Conservation (phyloP, 2,329 filamentous ascomycete species). For the Scedosporium minutisporum region DNA sequence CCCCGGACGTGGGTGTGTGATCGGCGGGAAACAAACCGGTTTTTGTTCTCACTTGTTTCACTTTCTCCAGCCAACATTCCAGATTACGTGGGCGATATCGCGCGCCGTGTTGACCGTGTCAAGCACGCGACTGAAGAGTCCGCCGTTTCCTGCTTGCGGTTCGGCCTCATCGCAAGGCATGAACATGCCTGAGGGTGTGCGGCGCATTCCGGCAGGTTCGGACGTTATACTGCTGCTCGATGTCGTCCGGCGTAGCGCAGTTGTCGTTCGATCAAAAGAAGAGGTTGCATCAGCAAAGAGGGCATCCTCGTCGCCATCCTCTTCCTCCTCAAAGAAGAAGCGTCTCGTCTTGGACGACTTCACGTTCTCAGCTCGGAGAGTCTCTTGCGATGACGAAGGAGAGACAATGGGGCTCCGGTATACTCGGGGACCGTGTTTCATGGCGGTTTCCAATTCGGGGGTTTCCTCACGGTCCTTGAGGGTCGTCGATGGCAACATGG, state of each 20-base stretch:
- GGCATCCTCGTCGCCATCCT: slow-evolving; percentile 4
- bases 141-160: slow-evolving; percentile 40
- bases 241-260: slow-evolving; percentile 34
- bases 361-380: slow-evolving; percentile 43
- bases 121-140: slow-evolving; percentile 68
- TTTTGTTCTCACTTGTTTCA: slow-evolving; percentile 14
- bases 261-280: slow-evolving; percentile 12
- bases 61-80: slow-evolving; percentile 59
- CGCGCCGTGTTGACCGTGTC: slow-evolving; percentile 69
- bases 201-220: slow-evolving; percentile 54
- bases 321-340: slow-evolving; percentile 48
- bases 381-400: slow-evolving; percentile 75
- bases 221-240: slow-evolving; percentile 39
- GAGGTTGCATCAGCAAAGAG: slow-evolving; percentile 8
- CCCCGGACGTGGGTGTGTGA: background rate
- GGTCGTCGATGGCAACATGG: slow-evolving; percentile 77
- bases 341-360: slow-evolving; percentile 52
- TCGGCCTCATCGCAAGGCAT: slow-evolving; percentile 78
- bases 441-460: slow-evolving; percentile 55
- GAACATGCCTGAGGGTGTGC: slow-evolving; percentile 81
- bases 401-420: slow-evolving; percentile 46
- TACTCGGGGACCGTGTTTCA: slow-evolving; percentile 47
- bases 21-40: too few species aligned
- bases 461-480: slow-evolving; percentile 76
- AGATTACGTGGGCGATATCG: slow-evolving; percentile 62